Conservation (phyloP, 202 grass and related monocot genomes). For the Schoenoplectus tabernaemontani region DNA sequence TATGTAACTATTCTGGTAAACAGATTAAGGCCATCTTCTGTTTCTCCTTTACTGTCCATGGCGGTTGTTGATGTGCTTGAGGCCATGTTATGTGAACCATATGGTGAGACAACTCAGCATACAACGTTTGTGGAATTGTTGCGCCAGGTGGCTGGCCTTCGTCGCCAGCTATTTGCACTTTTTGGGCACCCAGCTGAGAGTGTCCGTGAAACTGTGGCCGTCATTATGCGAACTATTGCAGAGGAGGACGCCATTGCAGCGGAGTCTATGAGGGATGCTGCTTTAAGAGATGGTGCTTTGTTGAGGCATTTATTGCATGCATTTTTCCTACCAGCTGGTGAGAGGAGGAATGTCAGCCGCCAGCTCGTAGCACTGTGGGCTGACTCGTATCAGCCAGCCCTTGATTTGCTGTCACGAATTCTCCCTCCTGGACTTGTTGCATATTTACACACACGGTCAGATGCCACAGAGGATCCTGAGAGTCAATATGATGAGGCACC, state of each 20-base stretch:
- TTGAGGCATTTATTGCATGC: constrained; percentile 94
- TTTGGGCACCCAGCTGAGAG: constrained; percentile 96
- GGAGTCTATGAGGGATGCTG: constrained; percentile 98
- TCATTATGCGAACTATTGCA: constrained; percentile 99
- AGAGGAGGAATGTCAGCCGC: constrained; percentile 82
- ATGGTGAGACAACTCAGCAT: constrained; percentile 98
- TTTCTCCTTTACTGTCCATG: constrained; percentile 85
- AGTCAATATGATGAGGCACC: constrained; percentile 72
- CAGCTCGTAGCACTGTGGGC: constrained; percentile 99
- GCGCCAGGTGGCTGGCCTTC: constrained; percentile 93
- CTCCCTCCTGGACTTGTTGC: constrained; percentile 99
- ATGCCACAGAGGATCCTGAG: constrained; percentile 62
- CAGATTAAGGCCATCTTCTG: constrained; percentile 75
- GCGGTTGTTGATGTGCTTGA: constrained; percentile 88
- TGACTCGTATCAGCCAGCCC: constrained; percentile 94
- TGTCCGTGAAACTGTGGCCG: constrained; percentile 88
- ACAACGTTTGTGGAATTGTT: constrained; percentile 97
- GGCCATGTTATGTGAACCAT: constrained; percentile 98
- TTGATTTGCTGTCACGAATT: constrained; percentile 88
- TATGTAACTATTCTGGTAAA: constrained; percentile 81
- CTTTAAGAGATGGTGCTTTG: constrained; percentile 96
- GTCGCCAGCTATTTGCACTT: constrained; percentile 82
- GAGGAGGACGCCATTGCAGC: constrained; percentile 99
- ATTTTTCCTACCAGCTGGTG: constrained; percentile 79
- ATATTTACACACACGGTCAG: constrained; percentile 83